A percentile compares a stretch with the other conserved stretches of the same genome.
phyloP scores from a whole-genome alignment of 176 grass and related monocot genomes.

The Musa acuminata region DNA sequence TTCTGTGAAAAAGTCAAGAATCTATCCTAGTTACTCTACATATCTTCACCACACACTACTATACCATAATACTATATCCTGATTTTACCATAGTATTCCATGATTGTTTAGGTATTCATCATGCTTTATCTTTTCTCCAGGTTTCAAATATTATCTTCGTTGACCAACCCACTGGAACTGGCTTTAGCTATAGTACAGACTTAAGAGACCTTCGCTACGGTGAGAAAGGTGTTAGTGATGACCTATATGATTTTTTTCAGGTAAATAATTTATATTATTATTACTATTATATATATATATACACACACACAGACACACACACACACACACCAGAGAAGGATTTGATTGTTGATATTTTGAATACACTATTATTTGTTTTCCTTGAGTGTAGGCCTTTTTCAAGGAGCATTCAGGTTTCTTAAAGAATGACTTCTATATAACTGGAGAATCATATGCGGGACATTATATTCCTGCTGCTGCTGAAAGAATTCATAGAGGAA shows the following conservation, averaged over 20 bases:
- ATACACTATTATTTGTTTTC: not conserved
- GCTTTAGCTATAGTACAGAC: conserved; percentile 48
- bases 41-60: not conserved
- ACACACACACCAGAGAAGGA: not conserved
- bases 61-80: not conserved
- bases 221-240: conserved; percentile 36
- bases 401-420: conserved; percentile 33
- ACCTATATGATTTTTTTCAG: conserved; percentile 51
- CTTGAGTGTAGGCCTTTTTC: conserved; percentile 35
- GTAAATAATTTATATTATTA: conserved; percentile 3
- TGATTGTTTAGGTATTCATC: not conserved
- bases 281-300: conserved; percentile 1
- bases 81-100: not conserved
- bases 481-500: conserved; percentile 40
- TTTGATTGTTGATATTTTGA: not conserved
- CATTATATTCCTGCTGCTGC: conserved; percentile 52
- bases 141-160: conserved; percentile 49
- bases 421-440: conserved; percentile 50
- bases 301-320: no score
- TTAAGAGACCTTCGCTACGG: conserved; percentile 37
- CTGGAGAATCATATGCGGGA: conserved; percentile 53
- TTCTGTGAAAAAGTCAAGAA: not conserved
- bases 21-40: not conserved
- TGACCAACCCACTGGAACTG: conserved; percentile 53
- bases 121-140: conserved; percentile 19